Conservation (phyloP, 2,329 filamentous ascomycete species). For the Diplodia seriata region DNA sequence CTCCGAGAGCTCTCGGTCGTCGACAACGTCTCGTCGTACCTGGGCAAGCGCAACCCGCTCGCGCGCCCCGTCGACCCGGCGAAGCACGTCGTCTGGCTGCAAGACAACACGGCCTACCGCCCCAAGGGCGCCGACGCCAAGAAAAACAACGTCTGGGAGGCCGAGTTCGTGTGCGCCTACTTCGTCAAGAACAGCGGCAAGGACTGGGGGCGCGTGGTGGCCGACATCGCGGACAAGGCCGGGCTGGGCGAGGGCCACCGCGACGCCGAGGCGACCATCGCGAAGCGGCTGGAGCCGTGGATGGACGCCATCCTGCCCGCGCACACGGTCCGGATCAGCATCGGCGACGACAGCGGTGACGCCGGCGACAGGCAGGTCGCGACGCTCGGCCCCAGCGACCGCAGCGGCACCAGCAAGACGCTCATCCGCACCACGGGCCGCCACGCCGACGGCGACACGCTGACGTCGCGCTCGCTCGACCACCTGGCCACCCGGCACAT, state of each 20-base stretch:
- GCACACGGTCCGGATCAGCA: conserved; percentile 69
- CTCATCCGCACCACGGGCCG: conserved; percentile 60
- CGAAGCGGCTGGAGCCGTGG: conserved; percentile 76
- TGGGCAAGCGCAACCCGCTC: conserved; percentile 50
- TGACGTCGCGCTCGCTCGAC: conserved; percentile 44
- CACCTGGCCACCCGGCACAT: conserved; percentile 59
- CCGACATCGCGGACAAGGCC: conserved; percentile 72
- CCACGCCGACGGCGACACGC: conserved; percentile 44
- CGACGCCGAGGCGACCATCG: conserved; percentile 65
- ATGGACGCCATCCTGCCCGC: conserved; percentile 76
- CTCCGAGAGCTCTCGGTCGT: conserved; percentile 45
- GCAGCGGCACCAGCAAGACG: conserved; percentile 75
- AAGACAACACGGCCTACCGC: conserved; percentile 87
- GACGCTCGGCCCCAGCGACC: conserved; percentile 70
- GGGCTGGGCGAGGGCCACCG: conserved; percentile 63
- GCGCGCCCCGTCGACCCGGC: conserved; percentile 59
- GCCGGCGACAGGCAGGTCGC: conserved; percentile 38
- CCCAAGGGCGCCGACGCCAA: conserved; percentile 38
- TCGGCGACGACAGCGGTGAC: conserved; percentile 46
- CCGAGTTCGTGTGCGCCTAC: conserved; percentile 82
- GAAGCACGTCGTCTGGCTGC: conserved; percentile 81
- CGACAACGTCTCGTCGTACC: conserved; percentile 49
- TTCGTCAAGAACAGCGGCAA: conserved; percentile 76
- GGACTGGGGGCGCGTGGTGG: conserved; percentile 71
- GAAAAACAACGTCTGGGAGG: conserved; percentile 65